Evolutionary conservation across 2,329 filamentous ascomycete genomes (phyloP).

Genomic region (Hypoxylon sp.): DNA sequence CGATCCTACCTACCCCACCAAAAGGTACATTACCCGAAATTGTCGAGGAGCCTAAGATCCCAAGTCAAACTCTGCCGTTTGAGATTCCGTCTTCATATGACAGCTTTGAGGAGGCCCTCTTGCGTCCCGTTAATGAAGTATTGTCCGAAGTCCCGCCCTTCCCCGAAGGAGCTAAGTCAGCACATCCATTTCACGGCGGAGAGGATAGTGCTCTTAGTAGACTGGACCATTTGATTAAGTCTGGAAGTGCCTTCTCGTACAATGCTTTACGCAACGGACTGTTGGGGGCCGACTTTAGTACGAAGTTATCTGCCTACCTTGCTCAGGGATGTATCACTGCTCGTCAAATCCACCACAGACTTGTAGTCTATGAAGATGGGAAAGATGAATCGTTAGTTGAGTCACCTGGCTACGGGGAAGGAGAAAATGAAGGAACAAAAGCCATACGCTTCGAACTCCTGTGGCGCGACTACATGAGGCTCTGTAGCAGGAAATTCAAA

Average conservation of each 20-base stretch:
- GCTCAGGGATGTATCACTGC: slow-evolving; percentile 80
- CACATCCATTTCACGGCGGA: slow-evolving; percentile 78
- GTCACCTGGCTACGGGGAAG: slow-evolving; percentile 73
- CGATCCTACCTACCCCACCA: slow-evolving; percentile 66
- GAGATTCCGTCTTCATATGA: slow-evolving; percentile 70
- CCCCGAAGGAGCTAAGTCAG: slow-evolving; percentile 68
- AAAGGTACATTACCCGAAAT: slow-evolving; percentile 69
- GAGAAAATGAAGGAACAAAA: slow-evolving; percentile 80
- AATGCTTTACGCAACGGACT: slow-evolving; percentile 80
- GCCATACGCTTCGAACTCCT: slow-evolving; percentile 80
- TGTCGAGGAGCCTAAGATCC: slow-evolving; percentile 65
- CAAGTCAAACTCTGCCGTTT: slow-evolving; percentile 74
- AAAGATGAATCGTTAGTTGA: slow-evolving; percentile 57
- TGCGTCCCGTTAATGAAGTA: slow-evolving; percentile 69
- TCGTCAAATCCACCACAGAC: slow-evolving; percentile 77
- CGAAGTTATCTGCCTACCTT: slow-evolving; percentile 81
- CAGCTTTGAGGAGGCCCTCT: slow-evolving; percentile 67
- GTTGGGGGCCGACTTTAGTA: slow-evolving; percentile 78
- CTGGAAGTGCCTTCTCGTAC: slow-evolving; percentile 74
- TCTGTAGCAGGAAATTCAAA: slow-evolving; percentile 80
- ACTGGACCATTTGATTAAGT: slow-evolving; percentile 71
- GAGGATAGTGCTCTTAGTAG: slow-evolving; percentile 72
- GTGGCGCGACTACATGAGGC: slow-evolving; percentile 86
- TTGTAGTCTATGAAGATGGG: slow-evolving; percentile 79
- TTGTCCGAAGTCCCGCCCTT: slow-evolving; percentile 66